Evolutionary conservation across 163 green algal species (phyloP).

Genomic region (Scenedesmus sp.): DNA sequence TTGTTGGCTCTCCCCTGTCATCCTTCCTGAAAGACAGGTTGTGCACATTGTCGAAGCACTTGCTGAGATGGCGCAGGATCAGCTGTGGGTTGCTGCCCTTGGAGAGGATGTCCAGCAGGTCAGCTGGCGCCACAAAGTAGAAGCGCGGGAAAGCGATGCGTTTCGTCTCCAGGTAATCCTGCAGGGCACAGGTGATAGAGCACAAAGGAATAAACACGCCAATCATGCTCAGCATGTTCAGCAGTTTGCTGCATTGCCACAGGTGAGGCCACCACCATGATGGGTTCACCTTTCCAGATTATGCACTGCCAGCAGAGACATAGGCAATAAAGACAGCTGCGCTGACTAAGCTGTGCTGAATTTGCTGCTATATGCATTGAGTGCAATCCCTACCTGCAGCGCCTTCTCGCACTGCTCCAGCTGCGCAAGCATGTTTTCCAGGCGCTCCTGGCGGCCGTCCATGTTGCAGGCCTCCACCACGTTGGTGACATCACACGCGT

Average conservation of each 20-base stretch:
- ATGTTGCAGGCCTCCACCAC: slow-evolving; percentile 92
- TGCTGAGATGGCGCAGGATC: slow-evolving; percentile 92
- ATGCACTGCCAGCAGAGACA: too few relatives aligned
- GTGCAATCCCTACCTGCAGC: slow-evolving; percentile 71
- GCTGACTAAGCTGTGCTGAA: neutral
- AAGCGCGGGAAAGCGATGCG: slow-evolving; percentile 93
- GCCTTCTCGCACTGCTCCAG: slow-evolving; percentile 96
- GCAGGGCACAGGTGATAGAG: slow-evolving; percentile 19
- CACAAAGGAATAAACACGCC: neutral
- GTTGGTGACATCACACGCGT: slow-evolving; percentile 81
- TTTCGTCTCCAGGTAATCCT: slow-evolving; percentile 97
- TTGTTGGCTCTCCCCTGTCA: slow-evolving; percentile 46
- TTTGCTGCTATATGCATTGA: neutral
- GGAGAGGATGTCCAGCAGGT: slow-evolving; percentile 96
- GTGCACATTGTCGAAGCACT: slow-evolving; percentile 95
- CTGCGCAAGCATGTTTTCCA: slow-evolving; percentile 88
- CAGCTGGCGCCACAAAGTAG: slow-evolving; percentile 94
- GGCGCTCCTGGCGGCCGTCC: slow-evolving; percentile 86
- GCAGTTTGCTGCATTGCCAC: too few relatives aligned
- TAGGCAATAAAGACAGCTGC: too few relatives aligned
- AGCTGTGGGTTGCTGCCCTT: slow-evolving; percentile 90
- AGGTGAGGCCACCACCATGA: too few relatives aligned
- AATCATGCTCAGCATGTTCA: neutral
- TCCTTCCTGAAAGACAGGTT: slow-evolving; percentile 87
- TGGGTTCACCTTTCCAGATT: too few relatives aligned